Evolutionary conservation across 495 filamentous ascomycete species (phyloP).

Genomic region (Hyaloscypha bicolor): DNA sequence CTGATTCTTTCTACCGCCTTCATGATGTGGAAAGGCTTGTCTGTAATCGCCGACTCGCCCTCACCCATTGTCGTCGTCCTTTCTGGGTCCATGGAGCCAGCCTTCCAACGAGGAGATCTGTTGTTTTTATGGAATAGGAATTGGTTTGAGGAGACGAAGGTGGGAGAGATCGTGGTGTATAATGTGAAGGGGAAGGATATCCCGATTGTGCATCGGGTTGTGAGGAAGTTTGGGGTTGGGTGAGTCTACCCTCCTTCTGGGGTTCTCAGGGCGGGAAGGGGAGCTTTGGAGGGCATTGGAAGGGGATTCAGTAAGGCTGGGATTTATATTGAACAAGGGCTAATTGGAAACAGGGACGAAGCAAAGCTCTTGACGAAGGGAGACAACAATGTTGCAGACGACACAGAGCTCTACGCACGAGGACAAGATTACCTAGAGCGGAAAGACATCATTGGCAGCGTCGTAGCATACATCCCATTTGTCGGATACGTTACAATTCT

Average conservation of each 20-base stretch:
- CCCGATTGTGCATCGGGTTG: slow-evolving; percentile 88
- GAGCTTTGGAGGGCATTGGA: neutral
- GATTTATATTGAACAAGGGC: neutral
- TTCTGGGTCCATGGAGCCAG: slow-evolving; percentile 94
- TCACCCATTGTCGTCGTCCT: slow-evolving; percentile 96
- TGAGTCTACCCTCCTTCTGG: slow-evolving; percentile 36
- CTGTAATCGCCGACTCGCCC: slow-evolving; percentile 80
- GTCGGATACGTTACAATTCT: slow-evolving; percentile 98
- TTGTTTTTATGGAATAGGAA: slow-evolving; percentile 94
- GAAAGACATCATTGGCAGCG: slow-evolving; percentile 91
- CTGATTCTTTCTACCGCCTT: slow-evolving; percentile 94
- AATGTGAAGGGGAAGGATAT: slow-evolving; percentile 91
- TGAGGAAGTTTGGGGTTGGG: slow-evolving; percentile 68
- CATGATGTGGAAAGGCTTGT: slow-evolving; percentile 98
- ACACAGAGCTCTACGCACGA: slow-evolving; percentile 87
- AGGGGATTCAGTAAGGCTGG: neutral
- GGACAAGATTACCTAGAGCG: slow-evolving; percentile 85
- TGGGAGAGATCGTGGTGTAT: slow-evolving; percentile 94
- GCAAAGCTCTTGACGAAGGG: slow-evolving; percentile 89
- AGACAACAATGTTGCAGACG: slow-evolving; percentile 93
- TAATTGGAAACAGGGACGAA: slow-evolving; percentile 37
- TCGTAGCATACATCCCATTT: slow-evolving; percentile 90
- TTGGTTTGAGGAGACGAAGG: slow-evolving; percentile 61
- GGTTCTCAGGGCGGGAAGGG: neutral
- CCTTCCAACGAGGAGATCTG: slow-evolving; percentile 93